A percentile compares a stretch with the other conserved stretches of the same genome.
Evolutionary conservation across 2,329 filamentous ascomycete species (phyloP).

Genomic region (Trichoderma koningii): DNA sequence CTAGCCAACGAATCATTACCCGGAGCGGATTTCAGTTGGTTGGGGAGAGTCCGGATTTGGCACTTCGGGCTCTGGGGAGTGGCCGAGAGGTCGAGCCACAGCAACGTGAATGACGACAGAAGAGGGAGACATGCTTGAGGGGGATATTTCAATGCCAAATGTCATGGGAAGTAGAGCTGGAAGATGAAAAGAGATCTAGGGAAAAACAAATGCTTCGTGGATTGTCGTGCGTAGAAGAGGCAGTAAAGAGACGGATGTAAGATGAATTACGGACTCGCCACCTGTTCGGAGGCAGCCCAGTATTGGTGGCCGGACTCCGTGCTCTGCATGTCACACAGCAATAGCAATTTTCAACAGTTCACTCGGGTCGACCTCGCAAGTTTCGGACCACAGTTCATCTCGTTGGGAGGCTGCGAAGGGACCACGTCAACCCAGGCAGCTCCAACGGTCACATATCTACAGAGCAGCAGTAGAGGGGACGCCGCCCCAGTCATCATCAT

Average conservation of each 20-base stretch:
- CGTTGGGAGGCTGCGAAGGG: no score
- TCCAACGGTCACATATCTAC: no score
- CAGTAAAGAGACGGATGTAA: neutral
- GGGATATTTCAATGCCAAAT: no score
- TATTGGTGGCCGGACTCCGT: neutral
- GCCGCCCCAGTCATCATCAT: neutral
- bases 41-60: neutral
- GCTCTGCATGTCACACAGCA: no score
- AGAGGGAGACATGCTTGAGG: neutral
- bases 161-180: neutral
- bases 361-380: neutral
- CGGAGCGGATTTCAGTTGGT: slow-evolving; percentile 5
- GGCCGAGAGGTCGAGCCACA: slow-evolving; percentile 16
- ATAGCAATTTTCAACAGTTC: no score
- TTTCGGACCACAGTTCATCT: no score
- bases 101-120: neutral
- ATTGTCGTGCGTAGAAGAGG: neutral
- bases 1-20: neutral
- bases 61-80: slow-evolving; percentile 2
- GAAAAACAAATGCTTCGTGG: neutral
- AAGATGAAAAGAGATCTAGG: no score
- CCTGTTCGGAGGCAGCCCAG: slow-evolving; percentile 14
- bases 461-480: no score
- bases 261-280: neutral
- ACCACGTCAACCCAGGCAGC: no score